Conservation (phyloP, 176 grass and related monocot species). For the Pontederia crassipes region DNA sequence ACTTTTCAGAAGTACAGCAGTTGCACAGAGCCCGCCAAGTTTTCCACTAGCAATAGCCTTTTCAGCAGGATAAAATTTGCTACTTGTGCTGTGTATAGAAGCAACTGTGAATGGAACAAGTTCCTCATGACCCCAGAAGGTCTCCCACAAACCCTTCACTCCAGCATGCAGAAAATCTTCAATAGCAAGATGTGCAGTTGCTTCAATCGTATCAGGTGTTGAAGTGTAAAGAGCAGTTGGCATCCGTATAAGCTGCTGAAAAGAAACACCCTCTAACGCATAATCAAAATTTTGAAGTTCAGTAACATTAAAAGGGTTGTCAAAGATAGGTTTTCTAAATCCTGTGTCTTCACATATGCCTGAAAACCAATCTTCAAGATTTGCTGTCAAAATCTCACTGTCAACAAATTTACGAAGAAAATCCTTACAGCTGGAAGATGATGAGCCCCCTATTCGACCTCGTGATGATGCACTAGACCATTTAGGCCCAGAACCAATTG, state of each 20-base stretch:
- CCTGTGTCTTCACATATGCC: constrained; percentile 42
- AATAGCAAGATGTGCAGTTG: constrained; percentile 72
- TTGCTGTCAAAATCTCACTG: constrained; percentile 62
- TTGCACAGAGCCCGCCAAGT: constrained; percentile 81
- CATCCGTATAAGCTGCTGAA: constrained; percentile 88
- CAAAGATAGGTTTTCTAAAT: constrained; percentile 43
- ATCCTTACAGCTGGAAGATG: constrained; percentile 68
- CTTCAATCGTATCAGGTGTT: constrained; percentile 68
- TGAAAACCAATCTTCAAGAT: constrained; percentile 76
- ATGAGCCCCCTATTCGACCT: constrained; percentile 31
- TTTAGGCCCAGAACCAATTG: constrained; percentile 41
- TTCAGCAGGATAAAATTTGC: constrained; percentile 88
- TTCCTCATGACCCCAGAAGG: constrained; percentile 82
- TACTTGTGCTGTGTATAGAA: constrained; percentile 86
- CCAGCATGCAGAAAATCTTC: constrained; percentile 90
- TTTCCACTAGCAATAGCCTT: constrained; percentile 73
- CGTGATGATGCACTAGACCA: constrained; percentile 36
- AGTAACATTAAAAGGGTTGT: constrained; percentile 55
- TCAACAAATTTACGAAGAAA: constrained; percentile 92
- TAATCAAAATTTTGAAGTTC: constrained; percentile 90
- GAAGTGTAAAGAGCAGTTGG: constrained; percentile 71
- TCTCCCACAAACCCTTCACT: constrained; percentile 80
- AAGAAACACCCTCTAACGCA: constrained; percentile 72
- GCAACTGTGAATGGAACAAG: constrained; percentile 75
- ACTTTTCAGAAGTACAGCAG: constrained; percentile 61